phyloP scores from a whole-genome alignment of 345 rosid species.

The Xanthoceras sorbifolium region DNA sequence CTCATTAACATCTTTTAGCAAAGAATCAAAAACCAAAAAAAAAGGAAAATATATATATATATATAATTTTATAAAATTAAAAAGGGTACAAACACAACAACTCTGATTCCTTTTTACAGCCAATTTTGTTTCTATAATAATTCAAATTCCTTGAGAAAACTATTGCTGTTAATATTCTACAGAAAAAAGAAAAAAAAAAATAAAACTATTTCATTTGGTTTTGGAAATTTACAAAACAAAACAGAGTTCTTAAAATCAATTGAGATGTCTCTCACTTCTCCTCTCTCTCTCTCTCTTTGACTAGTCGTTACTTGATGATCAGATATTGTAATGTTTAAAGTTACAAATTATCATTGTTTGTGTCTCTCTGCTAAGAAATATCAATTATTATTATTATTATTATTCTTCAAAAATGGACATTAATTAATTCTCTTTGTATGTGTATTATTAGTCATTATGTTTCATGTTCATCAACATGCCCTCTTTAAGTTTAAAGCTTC shows the following conservation, averaged over 20 bases:
- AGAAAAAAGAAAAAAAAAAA: too few species aligned
- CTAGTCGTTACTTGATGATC: not conserved
- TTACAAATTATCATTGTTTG: not conserved
- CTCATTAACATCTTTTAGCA: not conserved
- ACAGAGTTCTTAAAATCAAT: too few species aligned
- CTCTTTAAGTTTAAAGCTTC: not conserved
- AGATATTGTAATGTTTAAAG: not conserved
- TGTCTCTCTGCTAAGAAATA: not conserved
- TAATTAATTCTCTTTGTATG: not conserved
- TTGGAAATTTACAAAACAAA: not conserved
- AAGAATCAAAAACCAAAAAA: not conserved
- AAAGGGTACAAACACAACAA: too few species aligned
- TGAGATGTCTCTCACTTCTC: not conserved
- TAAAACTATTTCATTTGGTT: too few species aligned
- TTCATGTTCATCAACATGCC: not conserved
- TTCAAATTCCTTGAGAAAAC: too few species aligned
- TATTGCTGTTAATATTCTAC: too few species aligned
- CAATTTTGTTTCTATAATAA: too few species aligned
- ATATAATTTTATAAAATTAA: too few species aligned
- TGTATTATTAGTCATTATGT: not conserved
- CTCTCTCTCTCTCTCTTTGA: not conserved
- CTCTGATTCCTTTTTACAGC: too few species aligned
- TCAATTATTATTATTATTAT: not conserved
- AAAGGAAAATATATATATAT: too few species aligned
- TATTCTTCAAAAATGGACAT: not conserved